Evolutionary conservation across 495 filamentous ascomycete species (phyloP).

Genomic region (Aspergillus hancockii): DNA sequence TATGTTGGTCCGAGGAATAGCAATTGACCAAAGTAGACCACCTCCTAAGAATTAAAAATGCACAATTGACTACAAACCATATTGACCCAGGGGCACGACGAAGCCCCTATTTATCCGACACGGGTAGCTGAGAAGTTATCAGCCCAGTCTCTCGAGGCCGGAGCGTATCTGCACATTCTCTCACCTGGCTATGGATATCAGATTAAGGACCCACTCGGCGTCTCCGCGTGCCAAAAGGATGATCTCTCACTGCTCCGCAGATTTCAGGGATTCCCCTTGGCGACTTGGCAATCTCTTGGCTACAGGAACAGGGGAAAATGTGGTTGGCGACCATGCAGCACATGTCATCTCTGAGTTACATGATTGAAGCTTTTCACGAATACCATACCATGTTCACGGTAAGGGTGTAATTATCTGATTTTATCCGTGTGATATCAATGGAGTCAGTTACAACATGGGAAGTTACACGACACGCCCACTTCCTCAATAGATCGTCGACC

Average conservation of each 20-base stretch:
- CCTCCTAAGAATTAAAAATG: not conserved
- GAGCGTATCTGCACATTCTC: not conserved
- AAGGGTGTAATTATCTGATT: not conserved
- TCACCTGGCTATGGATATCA: not conserved
- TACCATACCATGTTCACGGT: not conserved
- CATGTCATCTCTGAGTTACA: not conserved
- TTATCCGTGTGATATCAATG: not conserved
- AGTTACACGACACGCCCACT: not conserved
- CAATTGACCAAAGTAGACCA: not conserved
- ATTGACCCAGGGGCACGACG: not conserved
- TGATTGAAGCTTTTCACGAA: not conserved
- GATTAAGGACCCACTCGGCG: not conserved
- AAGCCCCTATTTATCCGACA: not conserved
- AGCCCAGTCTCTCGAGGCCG: not conserved
- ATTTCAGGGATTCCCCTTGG: not conserved
- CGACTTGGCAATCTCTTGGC: conserved; percentile 1
- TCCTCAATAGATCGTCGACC: not conserved
- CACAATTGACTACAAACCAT: not conserved
- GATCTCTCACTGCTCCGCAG: not conserved
- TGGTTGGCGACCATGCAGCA: not conserved
- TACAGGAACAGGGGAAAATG: not conserved
- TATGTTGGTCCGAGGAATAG: not conserved
- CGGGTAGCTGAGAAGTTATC: not conserved
- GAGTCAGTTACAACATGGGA: not conserved
- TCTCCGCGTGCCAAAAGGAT: not conserved